Evolutionary conservation across 306 rosid species (phyloP), one percentile per base, ranked within the genome.

Genomic region (Malus sylvestris): DNA sequence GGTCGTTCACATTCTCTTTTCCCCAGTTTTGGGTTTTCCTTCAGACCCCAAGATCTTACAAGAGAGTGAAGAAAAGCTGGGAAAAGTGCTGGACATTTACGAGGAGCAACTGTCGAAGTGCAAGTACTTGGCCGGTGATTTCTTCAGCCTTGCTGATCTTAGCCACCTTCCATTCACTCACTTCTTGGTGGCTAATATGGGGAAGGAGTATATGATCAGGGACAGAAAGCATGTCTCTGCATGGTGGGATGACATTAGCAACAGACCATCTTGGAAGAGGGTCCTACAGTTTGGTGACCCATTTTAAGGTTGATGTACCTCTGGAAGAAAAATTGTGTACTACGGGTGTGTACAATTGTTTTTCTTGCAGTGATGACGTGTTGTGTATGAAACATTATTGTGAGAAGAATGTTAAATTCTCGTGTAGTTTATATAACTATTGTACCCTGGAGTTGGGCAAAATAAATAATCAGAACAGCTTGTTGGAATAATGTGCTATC

Each of bases 41-140:
- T 22, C 82, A 18, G 89, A 88, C 67, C 81, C 79, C 0, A 86
- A 83, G 75, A 68, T 88, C 67, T 62, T 78, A 70, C 70, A 86
- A 68, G 90, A 84, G 81, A 78, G 84, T 78, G 90, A 81, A 55
- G 84, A 76, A 70, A 87, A 86, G 80, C 42, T 90, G 6, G 77
- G 4, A 10, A 83, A 86, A 33, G 88, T 87, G 53, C 71, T 87
- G 58, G 30, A 86, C 75, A 73, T 90, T 33, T 90, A 90, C 72
- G 89, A 90, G 65, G 85, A 87, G 74, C 81, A 89, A 81, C 75
- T 86, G 0, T 90, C 91, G 3, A 71, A 82, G 60, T 79, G 32
- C 74, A 86, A 87, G 78, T 90, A 90, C 75, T 71, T 87, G 62
- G 89, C 82, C 51, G 92, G 95, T 1, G 90, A 87, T 55, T 81